Evolutionary conservation across 2,329 filamentous ascomycete genomes (phyloP), one percentile per base, ranked within the genome.

Genomic region (Annulohypoxylon truncatum): DNA sequence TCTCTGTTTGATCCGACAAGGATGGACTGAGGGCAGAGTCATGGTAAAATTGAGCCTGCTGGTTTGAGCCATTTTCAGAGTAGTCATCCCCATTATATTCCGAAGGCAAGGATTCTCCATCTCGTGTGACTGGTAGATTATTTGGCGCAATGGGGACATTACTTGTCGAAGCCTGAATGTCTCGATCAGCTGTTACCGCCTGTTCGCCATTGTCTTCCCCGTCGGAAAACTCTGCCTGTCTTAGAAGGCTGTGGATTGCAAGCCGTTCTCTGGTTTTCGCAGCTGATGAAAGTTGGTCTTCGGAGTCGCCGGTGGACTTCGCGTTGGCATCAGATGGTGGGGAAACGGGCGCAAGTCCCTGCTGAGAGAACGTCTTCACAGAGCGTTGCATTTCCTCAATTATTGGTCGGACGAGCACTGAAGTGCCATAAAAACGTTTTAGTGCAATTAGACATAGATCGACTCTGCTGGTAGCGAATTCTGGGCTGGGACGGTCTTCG

Each of bases 181-280:
- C 22, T 47, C n/a, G 55, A 2, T 9, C 18, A 42, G 31, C 28
- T 54, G 48, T 12, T 9, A 4, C 12, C 18, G 5, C 31, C n/a
- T n/a, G n/a, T 40, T 40, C 29, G n/a, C 72, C 70, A 20, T 74
- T 70, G 10, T 73, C 75, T 10, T 73, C 72, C 2, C 61, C 68
- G 28, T 75, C 71, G 12, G 68, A 71, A 54, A 77, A 75, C 7
- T 58, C 55, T 7, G 55, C 55, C 33, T 58, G 55, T n/a, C 55
- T 50, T 68, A 77, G 64, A 2, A 77, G 67, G 35, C 75, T 77
- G 48, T 77, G 75, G 8, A 77, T 71, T 2, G 74, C 74, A 22
- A 77, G 65, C 29, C 70, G 53, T 52, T 74, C 64, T 26, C 72
- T 59, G 7, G 65, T 65, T 9, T 64, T 67, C 6, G 71, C 74